Conservation (phyloP, 331 rosid genomes). For the Quercus tomentella region DNA sequence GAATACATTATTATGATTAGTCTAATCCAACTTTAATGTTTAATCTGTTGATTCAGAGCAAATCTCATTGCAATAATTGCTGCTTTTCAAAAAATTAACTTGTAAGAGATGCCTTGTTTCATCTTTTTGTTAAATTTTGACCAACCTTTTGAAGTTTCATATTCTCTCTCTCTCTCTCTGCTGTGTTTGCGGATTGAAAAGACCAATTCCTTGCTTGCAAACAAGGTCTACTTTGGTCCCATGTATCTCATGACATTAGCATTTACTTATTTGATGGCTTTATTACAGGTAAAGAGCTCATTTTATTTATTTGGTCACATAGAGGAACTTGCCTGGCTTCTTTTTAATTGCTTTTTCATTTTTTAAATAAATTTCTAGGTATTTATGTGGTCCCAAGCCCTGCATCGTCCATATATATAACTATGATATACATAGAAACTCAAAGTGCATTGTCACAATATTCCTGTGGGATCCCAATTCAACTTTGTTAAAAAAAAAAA, state of each 20-base stretch:
- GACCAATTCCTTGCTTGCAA: constrained; percentile 47
- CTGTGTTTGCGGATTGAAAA: not conserved
- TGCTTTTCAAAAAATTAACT: constrained; percentile 1
- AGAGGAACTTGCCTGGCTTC: not conserved
- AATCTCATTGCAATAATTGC: constrained; percentile 19
- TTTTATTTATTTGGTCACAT: not conserved
- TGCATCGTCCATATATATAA: not conserved
- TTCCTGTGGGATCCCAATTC: not conserved
- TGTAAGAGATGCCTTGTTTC: not conserved
- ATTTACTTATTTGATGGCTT: not conserved
- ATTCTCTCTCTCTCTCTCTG: not conserved
- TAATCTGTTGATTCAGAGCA: constrained; percentile 14
- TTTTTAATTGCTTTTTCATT: not conserved
- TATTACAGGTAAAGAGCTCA: not conserved
- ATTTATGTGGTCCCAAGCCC: constrained; percentile 4
- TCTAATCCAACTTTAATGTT: constrained; percentile 20
- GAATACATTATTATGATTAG: not conserved
- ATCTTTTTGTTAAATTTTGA: constrained; percentile 30
- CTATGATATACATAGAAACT: not conserved
- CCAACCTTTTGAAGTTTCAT: constrained; percentile 27
- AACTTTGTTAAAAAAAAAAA: not conserved
- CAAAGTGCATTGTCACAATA: constrained; percentile 10
- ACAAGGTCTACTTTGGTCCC: constrained; percentile 32
- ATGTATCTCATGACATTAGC: constrained; percentile 5
- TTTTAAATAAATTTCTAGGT: not conserved